Percentiles rank a stretch among this genome's conserved stretches.
These are phyloP conservation scores for Rusavskia elegans DNA, from an alignment of 495 filamentous ascomycete genomes.

Conservation along the genomic window DNA sequence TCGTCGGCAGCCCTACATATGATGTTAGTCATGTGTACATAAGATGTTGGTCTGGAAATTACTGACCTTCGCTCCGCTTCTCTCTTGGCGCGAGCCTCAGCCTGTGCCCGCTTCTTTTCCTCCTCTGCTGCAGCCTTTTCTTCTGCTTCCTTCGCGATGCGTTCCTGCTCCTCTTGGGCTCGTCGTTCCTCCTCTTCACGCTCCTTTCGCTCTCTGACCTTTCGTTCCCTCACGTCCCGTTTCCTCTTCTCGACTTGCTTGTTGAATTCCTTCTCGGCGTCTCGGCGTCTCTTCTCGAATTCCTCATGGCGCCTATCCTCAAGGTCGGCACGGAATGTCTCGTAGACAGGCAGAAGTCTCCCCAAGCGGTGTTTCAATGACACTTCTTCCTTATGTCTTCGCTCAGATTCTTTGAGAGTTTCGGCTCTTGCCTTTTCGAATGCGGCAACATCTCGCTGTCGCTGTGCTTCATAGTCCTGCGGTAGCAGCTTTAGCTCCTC, in stretches of 20 bases:
- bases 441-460: constrained; percentile 59
- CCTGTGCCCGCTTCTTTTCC: constrained; percentile 42
- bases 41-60: neutral
- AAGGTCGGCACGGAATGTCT: constrained; percentile 61
- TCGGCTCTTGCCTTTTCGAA: constrained; percentile 66
- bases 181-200: constrained; percentile 64
- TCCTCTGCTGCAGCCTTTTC: constrained; percentile 63
- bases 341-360: constrained; percentile 67
- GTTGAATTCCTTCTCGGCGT: constrained; percentile 79
- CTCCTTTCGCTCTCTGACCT: constrained; percentile 57
- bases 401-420: constrained; percentile 61
- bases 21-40: neutral
- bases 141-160: constrained; percentile 59
- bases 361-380: constrained; percentile 81
- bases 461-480: constrained; percentile 74
- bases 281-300: constrained; percentile 82
- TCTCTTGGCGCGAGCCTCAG: constrained; percentile 61
- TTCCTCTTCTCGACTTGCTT: constrained; percentile 72
- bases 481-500: constrained; percentile 87
- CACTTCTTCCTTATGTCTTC: constrained; percentile 79
- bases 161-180: constrained; percentile 72
- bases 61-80: constrained; percentile 69
- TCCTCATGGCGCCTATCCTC: constrained; percentile 79
- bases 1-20: constrained; percentile 46
- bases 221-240: constrained; percentile 67